Evolutionary conservation across 164 flowering plant genomes (phyloP).

Genomic region (Vitis cinerea): DNA sequence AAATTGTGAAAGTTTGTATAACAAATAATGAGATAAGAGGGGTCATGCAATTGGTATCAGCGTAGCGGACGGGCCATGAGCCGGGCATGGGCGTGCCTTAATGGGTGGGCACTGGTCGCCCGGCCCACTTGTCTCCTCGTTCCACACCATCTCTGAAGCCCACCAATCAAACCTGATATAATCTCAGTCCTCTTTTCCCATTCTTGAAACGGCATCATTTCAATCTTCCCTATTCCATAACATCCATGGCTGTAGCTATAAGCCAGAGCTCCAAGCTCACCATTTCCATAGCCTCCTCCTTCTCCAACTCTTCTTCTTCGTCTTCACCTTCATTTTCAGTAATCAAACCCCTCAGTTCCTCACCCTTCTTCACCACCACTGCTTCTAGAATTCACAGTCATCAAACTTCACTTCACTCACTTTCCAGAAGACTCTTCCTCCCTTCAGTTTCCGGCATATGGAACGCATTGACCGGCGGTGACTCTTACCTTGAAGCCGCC

Average conservation of each 20-base stretch:
- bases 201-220: too few species aligned
- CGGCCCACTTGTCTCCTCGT: too few species aligned
- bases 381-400: conserved; percentile 16
- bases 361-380: conserved; percentile 17
- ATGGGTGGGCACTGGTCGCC: too few species aligned
- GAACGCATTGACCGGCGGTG: conserved; percentile 77
- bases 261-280: conserved; percentile 16
- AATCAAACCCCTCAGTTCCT: conserved; percentile 11
- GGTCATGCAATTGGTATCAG: too few species aligned
- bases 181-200: too few species aligned
- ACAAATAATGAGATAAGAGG: too few species aligned
- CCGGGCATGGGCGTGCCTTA: too few species aligned
- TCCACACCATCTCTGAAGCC: too few species aligned
- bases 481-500: conserved; percentile 55
- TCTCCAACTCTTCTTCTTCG: conserved; percentile 12
- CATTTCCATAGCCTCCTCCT: conserved; percentile 1
- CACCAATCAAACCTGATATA: too few species aligned
- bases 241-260: conserved; percentile 21
- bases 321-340: conserved; percentile 15
- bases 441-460: conserved; percentile 76
- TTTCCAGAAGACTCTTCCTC: conserved; percentile 52
- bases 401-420: conserved; percentile 18
- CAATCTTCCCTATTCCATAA: background rate
- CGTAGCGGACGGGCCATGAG: too few species aligned
- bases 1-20: too few species aligned